Evolutionary conservation across 2,329 filamentous ascomycete genomes (phyloP), one percentile per base, ranked within the genome.

Genomic region (Diaporthe caulivora): DNA sequence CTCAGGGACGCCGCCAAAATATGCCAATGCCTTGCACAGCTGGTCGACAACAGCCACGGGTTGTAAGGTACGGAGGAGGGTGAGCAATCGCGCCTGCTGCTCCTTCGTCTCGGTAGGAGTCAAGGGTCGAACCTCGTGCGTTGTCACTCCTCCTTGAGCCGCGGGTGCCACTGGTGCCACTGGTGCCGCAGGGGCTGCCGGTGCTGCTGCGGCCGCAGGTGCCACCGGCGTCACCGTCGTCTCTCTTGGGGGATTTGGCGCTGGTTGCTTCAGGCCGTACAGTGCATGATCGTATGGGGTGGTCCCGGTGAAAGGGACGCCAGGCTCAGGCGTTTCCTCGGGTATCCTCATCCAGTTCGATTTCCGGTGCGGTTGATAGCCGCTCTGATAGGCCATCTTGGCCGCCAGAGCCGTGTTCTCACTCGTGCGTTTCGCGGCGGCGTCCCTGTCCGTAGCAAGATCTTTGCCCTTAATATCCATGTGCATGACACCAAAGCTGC

Each of bases 401-500:
- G 90, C 90, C 53, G 89, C 89, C 69, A 88, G 84, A 58, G 87
- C 88, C 17, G 90, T 92, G 76, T 85, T 88, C 79, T 92, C 90
- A 78, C 90, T 92, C 17, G 89, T 88, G 67, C 89, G 87, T 79
- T 91, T 90, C 8, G 90, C 90, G 58, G 88, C 86, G 68, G 87
- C 86, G 78, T 88, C 85, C 62, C 88, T 84, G 53, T 86, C 83
- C 67, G 86, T 82, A 51, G 86, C 84, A 72, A 86, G 84, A 75
- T 81, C 78, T 82, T 84, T 72, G 82, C 83, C 29, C 67, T 79
- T 78, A 34, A 89, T 83, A 44, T 87, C 86, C 84, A 92, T 91
- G 72, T 91, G 89, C 86, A 92, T 91, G 53, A 92, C 88, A 58
- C 86, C 84, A 79, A 92, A 92, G 76, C 91, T 91, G 37, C 90